phyloP scores from a whole-genome alignment of 441 rosid genomes.

The Euphorbia schlechtendalii region DNA sequence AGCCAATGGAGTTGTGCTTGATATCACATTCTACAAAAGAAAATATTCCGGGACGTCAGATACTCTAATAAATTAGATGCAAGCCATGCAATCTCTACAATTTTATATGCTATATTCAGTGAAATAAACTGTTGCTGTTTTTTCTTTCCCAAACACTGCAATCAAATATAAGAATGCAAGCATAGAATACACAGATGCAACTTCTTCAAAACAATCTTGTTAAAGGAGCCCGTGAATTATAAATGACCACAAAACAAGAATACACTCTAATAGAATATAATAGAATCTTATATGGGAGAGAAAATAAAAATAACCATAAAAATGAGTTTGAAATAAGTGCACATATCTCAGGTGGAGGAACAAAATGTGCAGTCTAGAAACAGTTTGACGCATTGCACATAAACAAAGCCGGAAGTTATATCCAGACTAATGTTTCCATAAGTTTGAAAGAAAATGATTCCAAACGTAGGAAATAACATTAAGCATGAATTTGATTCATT shows the following conservation, averaged over 20 bases:
- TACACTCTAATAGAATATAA: neutral
- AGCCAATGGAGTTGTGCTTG: constrained; percentile 26
- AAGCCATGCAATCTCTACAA: neutral
- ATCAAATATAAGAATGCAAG: constrained; percentile 1
- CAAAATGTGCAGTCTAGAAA: neutral
- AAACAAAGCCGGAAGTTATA: neutral
- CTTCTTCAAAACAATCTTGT: neutral
- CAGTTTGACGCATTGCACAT: neutral
- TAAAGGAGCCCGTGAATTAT: neutral
- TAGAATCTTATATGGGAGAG: neutral
- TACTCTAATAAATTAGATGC: constrained; percentile 2
- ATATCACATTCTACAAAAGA: constrained; percentile 24
- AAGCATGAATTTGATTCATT: neutral
- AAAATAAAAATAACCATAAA: neutral
- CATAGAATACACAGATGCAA: neutral
- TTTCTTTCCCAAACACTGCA: neutral
- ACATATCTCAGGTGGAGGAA: neutral
- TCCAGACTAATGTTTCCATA: neutral
- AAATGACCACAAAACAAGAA: neutral
- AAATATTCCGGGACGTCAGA: neutral
- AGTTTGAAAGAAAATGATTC: neutral
- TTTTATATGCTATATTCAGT: neutral
- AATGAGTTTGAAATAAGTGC: neutral
- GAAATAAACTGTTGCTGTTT: neutral
- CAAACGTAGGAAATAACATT: constrained; percentile 1